Evolutionary conservation across 2,329 filamentous ascomycete species (phyloP).

Genomic region (Clathrospora elynae): DNA sequence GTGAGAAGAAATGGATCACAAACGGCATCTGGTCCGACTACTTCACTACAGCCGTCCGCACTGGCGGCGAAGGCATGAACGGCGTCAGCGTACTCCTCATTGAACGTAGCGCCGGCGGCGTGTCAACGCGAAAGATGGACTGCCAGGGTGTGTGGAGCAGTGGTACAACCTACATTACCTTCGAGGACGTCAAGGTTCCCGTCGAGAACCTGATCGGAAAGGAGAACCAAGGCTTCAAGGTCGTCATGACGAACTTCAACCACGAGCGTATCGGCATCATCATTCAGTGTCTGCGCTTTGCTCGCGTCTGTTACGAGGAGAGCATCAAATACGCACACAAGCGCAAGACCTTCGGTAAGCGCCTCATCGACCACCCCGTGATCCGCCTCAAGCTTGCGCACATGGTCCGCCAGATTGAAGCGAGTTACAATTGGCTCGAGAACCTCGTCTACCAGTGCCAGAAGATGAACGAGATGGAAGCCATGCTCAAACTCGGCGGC

Average conservation of each 20-base stretch:
- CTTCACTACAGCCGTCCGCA: conserved; percentile 72
- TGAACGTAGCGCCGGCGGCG: conserved; percentile 81
- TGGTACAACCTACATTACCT: conserved; percentile 96
- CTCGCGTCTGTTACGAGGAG: conserved; percentile 96
- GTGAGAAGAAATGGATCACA: conserved; percentile 99
- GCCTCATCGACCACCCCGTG: conserved; percentile 93
- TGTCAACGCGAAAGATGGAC: conserved; percentile 93
- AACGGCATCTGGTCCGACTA: conserved; percentile 97
- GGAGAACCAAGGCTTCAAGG: conserved; percentile 97
- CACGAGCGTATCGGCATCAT: conserved; percentile 99
- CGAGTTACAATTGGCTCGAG: conserved; percentile 96
- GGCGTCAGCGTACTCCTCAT: conserved; percentile 90
- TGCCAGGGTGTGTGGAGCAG: conserved; percentile 89
- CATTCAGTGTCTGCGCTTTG: conserved; percentile 95
- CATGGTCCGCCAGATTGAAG: conserved; percentile 98
- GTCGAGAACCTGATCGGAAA: conserved; percentile 99
- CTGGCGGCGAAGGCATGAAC: conserved; percentile 87
- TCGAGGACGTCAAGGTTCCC: conserved; percentile 98
- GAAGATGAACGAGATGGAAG: conserved; percentile 91
- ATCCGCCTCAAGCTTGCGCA: conserved; percentile 97
- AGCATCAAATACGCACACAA: conserved; percentile 97
- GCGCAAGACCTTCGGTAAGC: conserved; percentile 94
- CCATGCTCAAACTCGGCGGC: conserved; percentile 93
- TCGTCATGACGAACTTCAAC: conserved; percentile 99
- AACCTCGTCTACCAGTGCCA: conserved; percentile 91